These are phyloP conservation scores for Endocalyx cinctus DNA, from an alignment of 2,329 filamentous ascomycete species.

Conservation along the genomic window DNA sequence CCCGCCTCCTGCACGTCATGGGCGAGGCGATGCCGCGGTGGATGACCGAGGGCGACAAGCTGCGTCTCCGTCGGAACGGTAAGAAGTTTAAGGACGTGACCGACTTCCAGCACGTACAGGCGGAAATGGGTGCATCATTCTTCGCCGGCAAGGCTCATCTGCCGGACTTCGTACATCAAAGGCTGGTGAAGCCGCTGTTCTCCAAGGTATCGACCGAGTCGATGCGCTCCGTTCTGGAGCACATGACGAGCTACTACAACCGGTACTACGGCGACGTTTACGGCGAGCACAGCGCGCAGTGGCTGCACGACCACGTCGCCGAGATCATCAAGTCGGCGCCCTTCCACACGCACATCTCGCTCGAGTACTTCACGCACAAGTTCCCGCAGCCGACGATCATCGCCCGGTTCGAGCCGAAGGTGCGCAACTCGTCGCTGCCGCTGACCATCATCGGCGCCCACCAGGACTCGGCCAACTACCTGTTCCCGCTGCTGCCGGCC, in stretches of 20 bases:
- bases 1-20: constrained; percentile 58
- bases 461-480: constrained; percentile 93
- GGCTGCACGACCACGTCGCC: constrained; percentile 74
- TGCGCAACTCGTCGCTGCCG: constrained; percentile 76
- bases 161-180: no score
- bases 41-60: constrained; percentile 64
- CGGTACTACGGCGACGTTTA: constrained; percentile 76
- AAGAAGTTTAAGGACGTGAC: no score
- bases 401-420: constrained; percentile 82
- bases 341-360: constrained; percentile 56
- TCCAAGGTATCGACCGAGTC: constrained; percentile 67
- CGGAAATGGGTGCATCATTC: no score
- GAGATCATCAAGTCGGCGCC: constrained; percentile 67
- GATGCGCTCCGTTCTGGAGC: constrained; percentile 74
- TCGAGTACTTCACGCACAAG: constrained; percentile 68
- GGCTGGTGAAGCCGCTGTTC: constrained; percentile 63
- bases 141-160: no score
- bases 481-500: constrained; percentile 46
- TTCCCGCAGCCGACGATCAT: constrained; percentile 93
- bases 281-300: constrained; percentile 80
- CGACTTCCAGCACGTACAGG: no score
- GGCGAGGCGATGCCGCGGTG: constrained; percentile 54
- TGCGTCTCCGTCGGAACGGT: no score
- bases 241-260: constrained; percentile 74
- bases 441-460: constrained; percentile 91